These are phyloP conservation scores for Wickerhamiella brachini DNA, from an alignment of 805 yeast genomes.

Conservation along the genomic window DNA sequence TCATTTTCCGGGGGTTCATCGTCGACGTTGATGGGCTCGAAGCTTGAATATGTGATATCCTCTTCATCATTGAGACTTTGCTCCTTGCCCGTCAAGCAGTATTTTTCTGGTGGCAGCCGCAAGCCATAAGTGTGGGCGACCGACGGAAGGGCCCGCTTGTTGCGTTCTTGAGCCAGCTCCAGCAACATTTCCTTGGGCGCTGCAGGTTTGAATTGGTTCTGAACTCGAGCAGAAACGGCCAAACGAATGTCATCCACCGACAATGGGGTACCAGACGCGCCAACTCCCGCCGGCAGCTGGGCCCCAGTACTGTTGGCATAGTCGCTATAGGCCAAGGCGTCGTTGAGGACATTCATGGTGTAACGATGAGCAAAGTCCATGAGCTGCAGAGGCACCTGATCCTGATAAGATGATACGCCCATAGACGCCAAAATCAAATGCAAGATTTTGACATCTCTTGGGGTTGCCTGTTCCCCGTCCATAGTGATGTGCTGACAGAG, in stretches of 20 bases:
- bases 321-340: conserved; percentile 79
- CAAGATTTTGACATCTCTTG: conserved; percentile 81
- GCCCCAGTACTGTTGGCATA: conserved; percentile 33
- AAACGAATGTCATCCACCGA: conserved; percentile 82
- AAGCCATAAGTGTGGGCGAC: conserved; percentile 86
- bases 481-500: not conserved
- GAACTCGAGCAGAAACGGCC: conserved; percentile 89
- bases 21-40: conserved; percentile 10
- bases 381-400: conserved; percentile 86
- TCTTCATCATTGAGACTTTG: conserved; percentile 50
- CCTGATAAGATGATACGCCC: conserved; percentile 83
- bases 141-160: conserved; percentile 79
- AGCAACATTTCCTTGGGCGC: conserved; percentile 86
- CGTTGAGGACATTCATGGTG: conserved; percentile 74
- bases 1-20: not conserved
- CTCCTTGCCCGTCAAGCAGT: conserved; percentile 74
- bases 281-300: conserved; percentile 27
- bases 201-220: conserved; percentile 88
- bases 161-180: conserved; percentile 85
- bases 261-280: conserved; percentile 32
- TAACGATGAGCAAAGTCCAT: conserved; percentile 93
- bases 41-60: conserved; percentile 16
- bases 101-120: conserved; percentile 93
- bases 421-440: conserved; percentile 89
- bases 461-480: conserved; percentile 26